A percentile compares a stretch with the other conserved stretches of the same genome.
Evolutionary conservation across 441 rosid species (phyloP).

Genomic region (Raphanus hybrid): DNA sequence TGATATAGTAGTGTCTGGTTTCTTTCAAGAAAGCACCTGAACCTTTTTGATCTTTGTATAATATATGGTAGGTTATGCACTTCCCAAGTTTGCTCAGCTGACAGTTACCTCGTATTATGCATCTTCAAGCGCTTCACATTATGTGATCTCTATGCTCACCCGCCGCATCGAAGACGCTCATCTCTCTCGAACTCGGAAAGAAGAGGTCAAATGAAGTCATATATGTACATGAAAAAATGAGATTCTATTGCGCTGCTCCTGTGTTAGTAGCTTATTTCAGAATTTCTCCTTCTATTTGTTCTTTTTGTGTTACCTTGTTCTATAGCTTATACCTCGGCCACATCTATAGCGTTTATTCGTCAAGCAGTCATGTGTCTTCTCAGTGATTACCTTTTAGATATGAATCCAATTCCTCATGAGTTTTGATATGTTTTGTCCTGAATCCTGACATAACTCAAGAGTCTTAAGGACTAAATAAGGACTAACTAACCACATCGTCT

Average conservation of each 20-base stretch:
- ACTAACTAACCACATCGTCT: conserved; percentile 17
- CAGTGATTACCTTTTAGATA: conserved; percentile 14
- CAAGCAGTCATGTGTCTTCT: conserved; percentile 26
- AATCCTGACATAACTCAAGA: background rate
- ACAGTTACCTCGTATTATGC: conserved; percentile 87
- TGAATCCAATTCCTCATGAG: background rate
- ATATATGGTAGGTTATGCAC: conserved; percentile 65
- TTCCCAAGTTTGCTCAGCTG: conserved; percentile 86
- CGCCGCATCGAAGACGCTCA: conserved; percentile 72
- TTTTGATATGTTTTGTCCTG: background rate
- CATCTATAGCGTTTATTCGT: conserved; percentile 1
- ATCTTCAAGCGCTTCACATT: conserved; percentile 87
- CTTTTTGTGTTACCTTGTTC: background rate
- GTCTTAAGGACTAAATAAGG: too few species aligned
- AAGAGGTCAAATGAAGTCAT: conserved; percentile 50
- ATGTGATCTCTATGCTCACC: conserved; percentile 81
- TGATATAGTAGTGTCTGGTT: background rate
- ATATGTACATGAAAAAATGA: conserved; percentile 27
- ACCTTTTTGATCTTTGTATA: background rate
- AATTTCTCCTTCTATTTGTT: conserved; percentile 16
- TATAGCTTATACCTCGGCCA: background rate
- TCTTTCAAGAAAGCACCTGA: conserved; percentile 24
- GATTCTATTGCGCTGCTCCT: conserved; percentile 19
- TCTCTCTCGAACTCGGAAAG: conserved; percentile 51
- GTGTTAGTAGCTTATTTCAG: conserved; percentile 11